Evolutionary conservation across 2,329 filamentous ascomycete genomes (phyloP).

Genomic region (Teratosphaeria epicoccoides): DNA sequence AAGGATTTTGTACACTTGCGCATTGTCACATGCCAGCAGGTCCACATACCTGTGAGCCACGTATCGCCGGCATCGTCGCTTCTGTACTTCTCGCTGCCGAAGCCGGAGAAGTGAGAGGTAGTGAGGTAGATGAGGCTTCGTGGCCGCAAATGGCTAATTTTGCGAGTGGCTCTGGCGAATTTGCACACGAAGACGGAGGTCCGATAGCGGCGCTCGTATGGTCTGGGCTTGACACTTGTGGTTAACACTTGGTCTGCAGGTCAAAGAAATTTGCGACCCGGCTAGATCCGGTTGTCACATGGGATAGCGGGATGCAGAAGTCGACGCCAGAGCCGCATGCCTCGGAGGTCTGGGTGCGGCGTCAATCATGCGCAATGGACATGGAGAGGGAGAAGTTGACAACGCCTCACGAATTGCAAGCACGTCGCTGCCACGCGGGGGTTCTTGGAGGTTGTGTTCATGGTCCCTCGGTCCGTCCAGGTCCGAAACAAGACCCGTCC

Average conservation of each 20-base stretch:
- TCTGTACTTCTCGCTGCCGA: not conserved
- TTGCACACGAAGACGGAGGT: not conserved
- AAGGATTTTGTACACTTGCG: too few relatives aligned
- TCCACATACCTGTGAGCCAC: not conserved
- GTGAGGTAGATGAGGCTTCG: not conserved
- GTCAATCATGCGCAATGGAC: too few relatives aligned
- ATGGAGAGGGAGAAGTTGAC: too few relatives aligned
- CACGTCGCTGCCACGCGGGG: too few relatives aligned
- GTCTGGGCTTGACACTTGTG: not conserved
- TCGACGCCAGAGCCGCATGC: not conserved
- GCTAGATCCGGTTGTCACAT: not conserved
- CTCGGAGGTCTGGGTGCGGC: not conserved
- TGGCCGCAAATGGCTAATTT: not conserved
- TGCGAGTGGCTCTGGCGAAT: not conserved
- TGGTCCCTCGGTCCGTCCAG: too few relatives aligned
- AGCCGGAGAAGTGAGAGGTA: not conserved
- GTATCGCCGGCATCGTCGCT: conserved; percentile 2
- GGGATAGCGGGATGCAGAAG: not conserved
- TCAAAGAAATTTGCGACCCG: not conserved
- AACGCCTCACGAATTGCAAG: too few relatives aligned
- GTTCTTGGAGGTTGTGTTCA: not conserved
- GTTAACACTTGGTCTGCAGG: not conserved
- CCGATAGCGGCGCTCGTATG: not conserved
- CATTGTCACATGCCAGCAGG: not conserved
- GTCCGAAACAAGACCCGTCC: not conserved